Evolutionary conservation across 2,329 filamentous ascomycete genomes (phyloP).

Genomic region (Diaporthe eres): DNA sequence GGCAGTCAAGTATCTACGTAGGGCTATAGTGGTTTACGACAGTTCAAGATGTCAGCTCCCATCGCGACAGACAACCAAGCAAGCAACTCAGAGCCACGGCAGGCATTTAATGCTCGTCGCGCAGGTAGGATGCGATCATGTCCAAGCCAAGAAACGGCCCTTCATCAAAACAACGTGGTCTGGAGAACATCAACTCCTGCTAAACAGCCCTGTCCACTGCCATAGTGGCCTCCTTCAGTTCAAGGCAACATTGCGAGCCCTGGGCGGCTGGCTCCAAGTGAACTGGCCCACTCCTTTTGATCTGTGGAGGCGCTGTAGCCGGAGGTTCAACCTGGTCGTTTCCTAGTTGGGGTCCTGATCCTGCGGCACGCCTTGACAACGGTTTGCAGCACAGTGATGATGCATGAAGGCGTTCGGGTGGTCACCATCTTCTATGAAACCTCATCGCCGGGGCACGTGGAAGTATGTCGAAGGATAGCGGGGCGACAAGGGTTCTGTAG

Average conservation of each 20-base stretch:
- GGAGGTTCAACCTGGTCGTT: not conserved
- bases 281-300: not conserved
- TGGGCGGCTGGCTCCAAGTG: not conserved
- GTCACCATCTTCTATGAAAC: not conserved
- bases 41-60: slow-evolving; percentile 9
- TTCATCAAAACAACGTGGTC: slow-evolving; percentile 28
- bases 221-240: not conserved
- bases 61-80: slow-evolving; percentile 26
- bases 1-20: slow-evolving; percentile 41
- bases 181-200: slow-evolving; percentile 6
- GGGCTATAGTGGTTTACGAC: slow-evolving; percentile 41
- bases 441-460: not conserved
- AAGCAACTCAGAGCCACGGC: slow-evolving; percentile 20
- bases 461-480: not conserved
- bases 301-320: not conserved
- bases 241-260: not conserved
- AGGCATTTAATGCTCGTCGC: slow-evolving; percentile 26
- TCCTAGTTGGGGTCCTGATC: not conserved
- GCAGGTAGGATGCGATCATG: not conserved
- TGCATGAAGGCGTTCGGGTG: not conserved
- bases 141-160: not conserved
- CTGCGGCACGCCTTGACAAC: not conserved
- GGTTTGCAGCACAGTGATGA: slow-evolving; percentile 18
- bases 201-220: not conserved
- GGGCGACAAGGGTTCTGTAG: not conserved